phyloP scores from a whole-genome alignment of 2,329 filamentous ascomycete genomes.

The Tolypocladium guangdongense region DNA sequence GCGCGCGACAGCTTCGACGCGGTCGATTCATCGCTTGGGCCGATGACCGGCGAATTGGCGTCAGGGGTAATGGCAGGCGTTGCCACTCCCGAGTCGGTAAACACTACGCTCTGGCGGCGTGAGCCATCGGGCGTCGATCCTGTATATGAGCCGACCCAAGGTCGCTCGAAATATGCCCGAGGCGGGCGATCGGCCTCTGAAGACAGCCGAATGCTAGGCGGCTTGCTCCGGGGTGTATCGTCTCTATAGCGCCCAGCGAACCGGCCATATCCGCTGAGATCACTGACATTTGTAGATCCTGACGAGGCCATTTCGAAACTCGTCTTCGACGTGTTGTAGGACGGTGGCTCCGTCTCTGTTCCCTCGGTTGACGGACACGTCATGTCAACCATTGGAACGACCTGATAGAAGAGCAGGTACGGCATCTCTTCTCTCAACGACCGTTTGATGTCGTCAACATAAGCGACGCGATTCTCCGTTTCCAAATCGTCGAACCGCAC shows the following conservation, averaged over 20 bases:
- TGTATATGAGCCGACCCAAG: conserved; percentile 26
- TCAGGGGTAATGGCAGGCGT: conserved; percentile 27
- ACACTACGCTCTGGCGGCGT: conserved; percentile 39
- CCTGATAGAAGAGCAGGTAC: conserved; percentile 91
- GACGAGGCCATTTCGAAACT: conserved; percentile 24
- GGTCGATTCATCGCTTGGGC: conserved; percentile 42
- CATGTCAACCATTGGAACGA: conserved; percentile 73
- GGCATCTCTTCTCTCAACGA: conserved; percentile 80
- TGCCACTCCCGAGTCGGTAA: conserved; percentile 31
- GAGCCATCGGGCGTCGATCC: conserved; percentile 23
- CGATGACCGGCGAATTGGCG: conserved; percentile 24
- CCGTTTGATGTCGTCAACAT: conserved; percentile 67
- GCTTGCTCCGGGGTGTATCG: conserved; percentile 21
- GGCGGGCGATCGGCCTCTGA: conserved; percentile 38
- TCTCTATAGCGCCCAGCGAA: conserved; percentile 10
- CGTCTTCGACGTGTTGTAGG: conserved; percentile 42
- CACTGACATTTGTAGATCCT: conserved; percentile 5
- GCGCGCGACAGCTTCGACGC: conserved; percentile 45
- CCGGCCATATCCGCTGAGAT: conserved; percentile 1
- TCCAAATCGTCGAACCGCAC: conserved; percentile 84
- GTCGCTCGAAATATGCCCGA: conserved; percentile 36
- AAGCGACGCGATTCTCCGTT: conserved; percentile 54
- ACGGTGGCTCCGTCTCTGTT: conserved; percentile 41
- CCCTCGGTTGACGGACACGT: conserved; percentile 35
- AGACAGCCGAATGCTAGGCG: conserved; percentile 44